phyloP scores from a whole-genome alignment of 805 yeast genomes.

The Komagataella phaffii region DNA sequence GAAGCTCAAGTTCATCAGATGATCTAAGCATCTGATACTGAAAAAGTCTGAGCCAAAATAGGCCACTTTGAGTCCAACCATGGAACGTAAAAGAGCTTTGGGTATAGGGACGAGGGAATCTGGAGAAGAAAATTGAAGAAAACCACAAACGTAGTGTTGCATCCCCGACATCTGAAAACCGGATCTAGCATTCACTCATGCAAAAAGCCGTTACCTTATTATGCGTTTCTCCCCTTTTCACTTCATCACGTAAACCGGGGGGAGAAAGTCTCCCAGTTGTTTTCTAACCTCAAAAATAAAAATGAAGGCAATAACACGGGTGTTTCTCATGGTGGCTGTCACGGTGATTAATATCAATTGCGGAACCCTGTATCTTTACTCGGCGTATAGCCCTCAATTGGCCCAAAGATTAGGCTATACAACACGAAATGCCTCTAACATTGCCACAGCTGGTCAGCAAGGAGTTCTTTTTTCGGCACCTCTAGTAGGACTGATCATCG shows the following conservation, averaged over 20 bases:
- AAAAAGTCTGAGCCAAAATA: constrained; percentile 74
- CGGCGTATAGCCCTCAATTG: constrained; percentile 70
- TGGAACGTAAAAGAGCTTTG: neutral
- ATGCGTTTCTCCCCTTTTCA: too few relatives aligned
- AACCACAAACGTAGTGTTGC: neutral
- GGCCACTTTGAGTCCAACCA: constrained; percentile 25
- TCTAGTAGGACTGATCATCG: constrained; percentile 52
- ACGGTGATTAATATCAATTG: constrained; percentile 25
- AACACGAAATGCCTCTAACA: constrained; percentile 48
- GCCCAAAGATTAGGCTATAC: constrained; percentile 41
- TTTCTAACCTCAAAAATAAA: too few relatives aligned
- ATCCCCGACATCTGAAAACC: neutral
- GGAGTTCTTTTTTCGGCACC: constrained; percentile 59
- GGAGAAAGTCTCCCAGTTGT: too few relatives aligned
- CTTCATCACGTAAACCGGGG: neutral
- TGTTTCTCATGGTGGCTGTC: neutral
- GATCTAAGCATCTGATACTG: constrained; percentile 39
- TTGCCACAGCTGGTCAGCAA: constrained; percentile 56
- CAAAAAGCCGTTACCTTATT: too few relatives aligned
- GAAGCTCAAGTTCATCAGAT: constrained; percentile 12
- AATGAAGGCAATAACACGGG: neutral
- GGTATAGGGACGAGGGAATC: neutral
- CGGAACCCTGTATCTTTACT: constrained; percentile 66
- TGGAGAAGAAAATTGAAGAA: neutral
- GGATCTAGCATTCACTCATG: too few relatives aligned